Base-by-base conservation (phyloP, 345 rosid species). In the Syzygium jambos region DNA sequence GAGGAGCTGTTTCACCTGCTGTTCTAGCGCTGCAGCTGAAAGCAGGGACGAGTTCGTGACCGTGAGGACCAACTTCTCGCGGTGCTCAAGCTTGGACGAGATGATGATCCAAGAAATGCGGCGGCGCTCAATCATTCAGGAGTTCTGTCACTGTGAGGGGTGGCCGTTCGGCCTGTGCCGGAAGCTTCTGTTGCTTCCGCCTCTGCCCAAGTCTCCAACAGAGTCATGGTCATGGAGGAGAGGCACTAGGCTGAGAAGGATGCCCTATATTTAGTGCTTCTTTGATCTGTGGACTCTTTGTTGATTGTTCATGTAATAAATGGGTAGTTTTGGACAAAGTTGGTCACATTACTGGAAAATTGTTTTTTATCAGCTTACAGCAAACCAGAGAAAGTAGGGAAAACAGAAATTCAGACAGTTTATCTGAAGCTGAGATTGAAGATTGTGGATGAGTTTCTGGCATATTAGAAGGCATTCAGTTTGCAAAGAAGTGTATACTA, bases 141-240 rank as follows among this genome's bases (percentile, higher is more conserved):
- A 96, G 89, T 86, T 97, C 11, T 95, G 97, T 73, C 94, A 93
- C 59, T 95, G 97, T 34, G 93, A 95, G 87, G 99, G 99, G 49
- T 95, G 98, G 99, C 99, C 98, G 0, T 95, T 98, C 53, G 99
- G 99, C 38, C 92, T 95, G 1, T 95, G 97, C 93, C 91, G 97
- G 93, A 98, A 93, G 90, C 94, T 93, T 7, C 88, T 91, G 82
- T 86, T 95, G 78, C 99, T 96, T 89, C 99, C 99, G 21, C 98
- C 99, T 6, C 91, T 98, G 87, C 99, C 99, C 15, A 95, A 95
- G 87, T 95, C 97, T 25, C 99, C 99, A 13, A 91, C 98, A 5
- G 97, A 96, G 86, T 94, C 99, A 23, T 96, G 99, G 99, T 91
- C 93, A 3, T 96, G 99, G 99, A 92, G 91, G 82, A 98, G 93